Percentiles rank a stretch among this genome's conserved stretches.
Evolutionary conservation across 345 rosid genomes (phyloP).

Genomic region (Hibiscus trionum): DNA sequence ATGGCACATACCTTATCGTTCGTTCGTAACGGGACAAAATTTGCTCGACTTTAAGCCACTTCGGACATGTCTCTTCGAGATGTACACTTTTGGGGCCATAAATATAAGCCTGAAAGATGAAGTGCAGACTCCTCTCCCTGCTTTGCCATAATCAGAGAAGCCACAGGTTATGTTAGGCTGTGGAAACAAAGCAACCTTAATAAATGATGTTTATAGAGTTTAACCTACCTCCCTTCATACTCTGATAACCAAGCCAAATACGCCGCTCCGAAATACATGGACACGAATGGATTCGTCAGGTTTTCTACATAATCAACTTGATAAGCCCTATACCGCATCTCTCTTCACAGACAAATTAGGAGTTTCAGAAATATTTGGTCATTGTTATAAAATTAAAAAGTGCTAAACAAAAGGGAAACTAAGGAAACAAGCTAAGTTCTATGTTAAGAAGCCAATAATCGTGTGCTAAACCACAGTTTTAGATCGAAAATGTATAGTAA

Average conservation of each 20-base stretch:
- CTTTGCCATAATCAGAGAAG: slow-evolving; percentile 2
- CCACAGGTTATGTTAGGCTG: neutral
- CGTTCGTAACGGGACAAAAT: slow-evolving; percentile 60
- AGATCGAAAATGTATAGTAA: neutral
- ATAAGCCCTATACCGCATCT: slow-evolving; percentile 74
- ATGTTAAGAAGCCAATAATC: neutral
- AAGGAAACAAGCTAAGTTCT: neutral
- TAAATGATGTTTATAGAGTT: neutral
- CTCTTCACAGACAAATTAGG: slow-evolving; percentile 37
- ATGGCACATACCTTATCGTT: slow-evolving; percentile 39
- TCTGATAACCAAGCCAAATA: slow-evolving; percentile 71
- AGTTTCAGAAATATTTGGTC: neutral
- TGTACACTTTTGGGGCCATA: slow-evolving; percentile 60
- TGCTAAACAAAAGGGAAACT: neutral
- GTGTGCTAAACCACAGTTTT: neutral
- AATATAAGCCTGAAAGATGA: slow-evolving; percentile 69
- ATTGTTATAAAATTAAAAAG: neutral
- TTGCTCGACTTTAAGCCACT: slow-evolving; percentile 84
- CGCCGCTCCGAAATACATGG: slow-evolving; percentile 86
- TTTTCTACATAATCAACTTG: slow-evolving; percentile 60
- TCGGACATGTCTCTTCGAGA: slow-evolving; percentile 48
- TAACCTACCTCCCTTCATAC: slow-evolving; percentile 75
- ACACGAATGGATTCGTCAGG: slow-evolving; percentile 69
- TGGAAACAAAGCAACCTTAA: neutral
- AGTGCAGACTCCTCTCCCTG: slow-evolving; percentile 74